A percentile compares a stretch with the other conserved stretches of the same genome.
Evolutionary conservation across 1,139 yeast species (phyloP).

Genomic region (Williopsis jadinii): DNA sequence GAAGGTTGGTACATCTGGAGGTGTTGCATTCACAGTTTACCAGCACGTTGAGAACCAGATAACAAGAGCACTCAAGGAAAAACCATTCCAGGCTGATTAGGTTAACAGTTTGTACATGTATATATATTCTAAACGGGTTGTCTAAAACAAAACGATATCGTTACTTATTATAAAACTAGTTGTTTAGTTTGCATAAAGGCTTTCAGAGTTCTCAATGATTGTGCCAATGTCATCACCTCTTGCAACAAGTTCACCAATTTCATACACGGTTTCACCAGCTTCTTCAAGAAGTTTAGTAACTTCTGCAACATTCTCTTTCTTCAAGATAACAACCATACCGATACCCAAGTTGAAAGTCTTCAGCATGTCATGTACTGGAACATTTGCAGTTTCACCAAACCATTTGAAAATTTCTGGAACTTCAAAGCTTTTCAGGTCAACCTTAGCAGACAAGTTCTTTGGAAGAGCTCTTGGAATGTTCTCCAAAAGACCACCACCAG

Average conservation of each 20-base stretch:
- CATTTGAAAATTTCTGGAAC: constrained; percentile 88
- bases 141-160: no score
- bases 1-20: constrained; percentile 75
- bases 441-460: constrained; percentile 63
- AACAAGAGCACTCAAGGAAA: constrained; percentile 40
- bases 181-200: constrained; percentile 32
- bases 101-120: background rate
- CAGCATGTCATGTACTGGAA: constrained; percentile 75
- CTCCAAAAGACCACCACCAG: constrained; percentile 97
- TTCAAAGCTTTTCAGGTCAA: constrained; percentile 76
- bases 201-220: constrained; percentile 54
- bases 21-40: constrained; percentile 67
- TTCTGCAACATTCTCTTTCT: constrained; percentile 49
- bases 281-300: constrained; percentile 47
- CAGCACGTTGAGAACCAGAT: constrained; percentile 49
- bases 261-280: constrained; percentile 71
- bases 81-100: constrained; percentile 36
- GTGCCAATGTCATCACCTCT: constrained; percentile 43
- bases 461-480: constrained; percentile 96
- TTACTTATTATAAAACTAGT: no score
- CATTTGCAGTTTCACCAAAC: constrained; percentile 89
- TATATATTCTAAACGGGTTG: no score
- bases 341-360: constrained; percentile 95
- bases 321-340: constrained; percentile 92
- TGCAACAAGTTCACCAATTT: constrained; percentile 67